Base-by-base conservation (phyloP, 2,329 filamentous ascomycete species). In the Fusarium sororula region DNA sequence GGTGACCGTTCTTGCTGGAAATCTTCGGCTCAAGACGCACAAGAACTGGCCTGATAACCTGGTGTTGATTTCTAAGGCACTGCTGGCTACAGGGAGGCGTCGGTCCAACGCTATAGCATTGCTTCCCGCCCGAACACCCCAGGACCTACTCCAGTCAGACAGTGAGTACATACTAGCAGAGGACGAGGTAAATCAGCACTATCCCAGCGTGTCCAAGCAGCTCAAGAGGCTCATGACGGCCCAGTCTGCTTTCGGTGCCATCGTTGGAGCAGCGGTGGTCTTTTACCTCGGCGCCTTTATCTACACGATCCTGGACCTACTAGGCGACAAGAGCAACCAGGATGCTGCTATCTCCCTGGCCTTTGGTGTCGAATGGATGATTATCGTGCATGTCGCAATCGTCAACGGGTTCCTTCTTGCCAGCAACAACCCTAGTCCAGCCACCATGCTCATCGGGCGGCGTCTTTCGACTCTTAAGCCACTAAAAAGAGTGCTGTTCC, bases 401-500 rank as follows among this genome's bases (percentile, higher is more conserved):
- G 45, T 48, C 26, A 48, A 48, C 28, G 28, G 45, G 28, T 48
- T 48, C 5, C 45, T 48, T n/a, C 28, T 48, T 17, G 28, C 45
- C 5, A 48, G 45, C 20, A 48, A 48, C 3, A 48, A 48, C 45
- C 45, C 45, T 3, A 48, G 45, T 30, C 45, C 45, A 12, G 28
- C 10, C 4, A 30, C 45, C 20, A 48, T 48, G 28, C 28, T 48
- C 5, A n/a, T 48, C 10, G 28, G 45, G 10, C 26, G 26, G 2
- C 45, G 26, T 14, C 45, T 4, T 17, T 17, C 45, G 14, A n/a
- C 7, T 6, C 20, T 9, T 5, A n/a, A n/a, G 45, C 45, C 20
- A 12, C 14, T 17, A 0, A 13, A 5, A 45, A 13, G 17, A n/a
- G 5, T 10, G 4, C 3, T 22, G 1, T 48, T 48, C 14, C 45